These are phyloP conservation scores for Penicillium tannophilum DNA, from an alignment of 495 filamentous ascomycete species.

Conservation along the genomic window DNA sequence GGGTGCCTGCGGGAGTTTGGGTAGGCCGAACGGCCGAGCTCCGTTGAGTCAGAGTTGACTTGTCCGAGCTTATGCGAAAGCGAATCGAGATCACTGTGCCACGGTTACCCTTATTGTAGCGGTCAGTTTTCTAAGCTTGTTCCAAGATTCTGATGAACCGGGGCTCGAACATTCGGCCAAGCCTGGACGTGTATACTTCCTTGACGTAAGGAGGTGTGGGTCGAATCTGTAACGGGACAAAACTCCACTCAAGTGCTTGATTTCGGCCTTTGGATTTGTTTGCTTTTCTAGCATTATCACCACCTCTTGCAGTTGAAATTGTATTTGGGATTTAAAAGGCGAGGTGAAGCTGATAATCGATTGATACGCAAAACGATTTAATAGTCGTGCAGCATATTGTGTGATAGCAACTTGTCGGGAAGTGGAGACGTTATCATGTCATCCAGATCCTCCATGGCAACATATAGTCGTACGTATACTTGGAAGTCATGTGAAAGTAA, in stretches of 20 bases:
- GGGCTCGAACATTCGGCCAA: not conserved
- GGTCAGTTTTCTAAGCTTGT: not conserved
- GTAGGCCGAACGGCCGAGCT: conserved; percentile 16
- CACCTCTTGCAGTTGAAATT: no score
- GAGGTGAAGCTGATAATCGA: no score
- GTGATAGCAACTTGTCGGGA: no score
- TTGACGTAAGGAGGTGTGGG: not conserved
- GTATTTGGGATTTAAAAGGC: no score
- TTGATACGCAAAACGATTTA: no score
- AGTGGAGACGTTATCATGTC: not conserved
- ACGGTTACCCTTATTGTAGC: not conserved
- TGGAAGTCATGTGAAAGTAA: not conserved
- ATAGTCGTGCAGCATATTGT: no score
- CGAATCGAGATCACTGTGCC: no score
- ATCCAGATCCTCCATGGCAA: not conserved
- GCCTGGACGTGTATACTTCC: not conserved
- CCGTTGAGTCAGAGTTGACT: not conserved
- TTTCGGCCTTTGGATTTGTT: not conserved
- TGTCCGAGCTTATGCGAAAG: not conserved
- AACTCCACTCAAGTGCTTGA: not conserved
- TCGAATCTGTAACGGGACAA: not conserved
- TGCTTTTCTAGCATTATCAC: not conserved
- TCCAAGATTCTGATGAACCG: no score
- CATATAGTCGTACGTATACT: not conserved
- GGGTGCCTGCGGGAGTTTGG: conserved; percentile 9